phyloP scores from a whole-genome alignment of 306 rosid genomes.

The Biancaea sappan region DNA sequence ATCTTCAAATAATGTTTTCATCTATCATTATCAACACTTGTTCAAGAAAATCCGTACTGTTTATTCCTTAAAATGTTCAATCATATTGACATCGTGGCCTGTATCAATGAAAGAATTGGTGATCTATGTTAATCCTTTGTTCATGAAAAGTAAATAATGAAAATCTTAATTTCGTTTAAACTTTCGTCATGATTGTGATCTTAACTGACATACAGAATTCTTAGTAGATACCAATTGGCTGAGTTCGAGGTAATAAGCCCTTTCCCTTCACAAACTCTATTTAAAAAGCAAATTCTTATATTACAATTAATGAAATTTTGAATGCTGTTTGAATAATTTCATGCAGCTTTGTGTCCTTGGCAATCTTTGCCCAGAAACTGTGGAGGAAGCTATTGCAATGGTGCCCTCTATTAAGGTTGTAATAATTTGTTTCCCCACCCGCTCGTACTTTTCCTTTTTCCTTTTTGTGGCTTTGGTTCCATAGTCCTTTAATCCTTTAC shows the following conservation, averaged over 20 bases:
- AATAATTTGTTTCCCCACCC: constrained; percentile 18
- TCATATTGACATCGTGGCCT: not conserved
- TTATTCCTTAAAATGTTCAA: constrained; percentile 2
- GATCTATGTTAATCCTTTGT: constrained; percentile 20
- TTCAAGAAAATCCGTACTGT: not conserved
- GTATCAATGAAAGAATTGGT: constrained; percentile 9
- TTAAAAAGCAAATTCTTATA: not conserved
- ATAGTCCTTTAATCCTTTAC: constrained; percentile 6
- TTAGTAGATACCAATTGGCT: constrained; percentile 82
- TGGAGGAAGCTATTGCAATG: constrained; percentile 99
- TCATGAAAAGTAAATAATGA: not conserved
- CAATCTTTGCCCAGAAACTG: constrained; percentile 98
- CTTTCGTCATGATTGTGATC: constrained; percentile 40
- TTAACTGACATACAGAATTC: constrained; percentile 77
- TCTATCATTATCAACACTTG: not conserved
- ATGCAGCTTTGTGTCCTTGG: constrained; percentile 97
- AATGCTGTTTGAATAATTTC: constrained; percentile 14
- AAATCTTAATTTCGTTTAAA: constrained; percentile 19
- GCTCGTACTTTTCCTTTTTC: not conserved
- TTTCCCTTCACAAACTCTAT: not conserved
- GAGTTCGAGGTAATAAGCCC: constrained; percentile 79
- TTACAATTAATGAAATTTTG: not conserved
- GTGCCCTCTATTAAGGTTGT: constrained; percentile 92
- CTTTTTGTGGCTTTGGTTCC: not conserved
- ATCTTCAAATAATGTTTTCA: not conserved